Evolutionary conservation across 805 yeast genomes (phyloP), one percentile per base, ranked within the genome.

Genomic region (Lipomyces japonicus): DNA sequence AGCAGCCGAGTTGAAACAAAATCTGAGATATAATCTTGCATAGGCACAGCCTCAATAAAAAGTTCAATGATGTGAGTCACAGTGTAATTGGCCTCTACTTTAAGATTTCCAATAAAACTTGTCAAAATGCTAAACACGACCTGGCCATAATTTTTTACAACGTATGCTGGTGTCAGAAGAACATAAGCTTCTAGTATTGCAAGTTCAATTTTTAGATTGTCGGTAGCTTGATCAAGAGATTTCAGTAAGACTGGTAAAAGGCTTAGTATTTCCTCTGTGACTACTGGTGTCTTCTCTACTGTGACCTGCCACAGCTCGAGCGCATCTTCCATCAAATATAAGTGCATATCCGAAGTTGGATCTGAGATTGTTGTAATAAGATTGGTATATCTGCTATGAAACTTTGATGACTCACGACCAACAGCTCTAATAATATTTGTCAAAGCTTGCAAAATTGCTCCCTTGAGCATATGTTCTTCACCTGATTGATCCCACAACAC

Each of bases 241-340:
- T 75, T 71, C 7, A 80, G 71, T 26, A 83, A 66, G 55, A 78
- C 68, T 6, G 77, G 78, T 55, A 84, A 74, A 16, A 76, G 59
- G 16, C 70, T 69, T 2, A 73, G 48, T 24, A 85, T 65, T 32
- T 70, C 71, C 12, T 67, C 64, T 26, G 74, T 69, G 2, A 69
- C 52, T 3, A 58, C 35, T 0, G 91, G 86, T 46, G 77, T 76
- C 53, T 81, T 80, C 55, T 37, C 37, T 21, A 50, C 48, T 79
- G 85, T 44, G 1, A 82, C 73, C n/a, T 77, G 71, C 95, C 96
- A 88, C 37, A 90, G 71, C 49, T 87, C 95, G 62, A 78, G 80
- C 0, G 95, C 96, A 68, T 90, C 97, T 63, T 90, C 97, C 18
- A 83, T 75, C 7, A 90, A 65, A 46, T 86, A 70, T 1, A 77